phyloP scores from a whole-genome alignment of 2,329 filamentous ascomycete species.

The Lecanicillium sp. region DNA sequence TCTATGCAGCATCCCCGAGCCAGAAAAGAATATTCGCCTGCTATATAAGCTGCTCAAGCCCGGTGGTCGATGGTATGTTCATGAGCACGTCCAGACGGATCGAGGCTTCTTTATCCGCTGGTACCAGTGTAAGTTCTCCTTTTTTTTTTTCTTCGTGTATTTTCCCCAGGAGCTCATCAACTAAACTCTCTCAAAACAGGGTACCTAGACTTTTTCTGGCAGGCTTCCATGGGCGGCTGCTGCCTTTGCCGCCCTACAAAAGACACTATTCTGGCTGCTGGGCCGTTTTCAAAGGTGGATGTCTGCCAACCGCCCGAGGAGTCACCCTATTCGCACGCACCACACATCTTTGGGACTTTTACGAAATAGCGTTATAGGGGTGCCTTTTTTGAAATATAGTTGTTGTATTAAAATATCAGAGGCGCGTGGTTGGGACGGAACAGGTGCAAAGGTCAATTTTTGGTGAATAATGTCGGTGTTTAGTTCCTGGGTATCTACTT shows the following conservation, averaged over 20 bases:
- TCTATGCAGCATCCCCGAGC: constrained; percentile 56
- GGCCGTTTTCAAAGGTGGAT: constrained; percentile 42
- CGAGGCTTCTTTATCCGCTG: constrained; percentile 30
- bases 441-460: no score
- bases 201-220: constrained; percentile 44
- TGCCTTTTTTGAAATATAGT: no score
- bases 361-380: constrained; percentile 31
- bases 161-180: constrained; percentile 4
- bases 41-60: constrained; percentile 51
- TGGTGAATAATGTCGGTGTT: no score
- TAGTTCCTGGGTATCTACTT: not conserved
- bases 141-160: not conserved
- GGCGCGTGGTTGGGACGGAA: no score
- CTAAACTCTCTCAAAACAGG: constrained; percentile 21
- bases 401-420: no score
- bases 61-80: constrained; percentile 55
- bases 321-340: constrained; percentile 33
- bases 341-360: constrained; percentile 43
- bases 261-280: constrained; percentile 36
- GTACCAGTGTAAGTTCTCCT: constrained; percentile 41
- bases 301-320: constrained; percentile 31
- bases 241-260: constrained; percentile 40
- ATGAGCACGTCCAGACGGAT: constrained; percentile 46
- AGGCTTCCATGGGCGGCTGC: constrained; percentile 42
- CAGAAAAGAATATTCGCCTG: constrained; percentile 43